Base-by-base conservation (phyloP, 371 early-diverging fungal species). In the Apophysomyces ossiformis region DNA sequence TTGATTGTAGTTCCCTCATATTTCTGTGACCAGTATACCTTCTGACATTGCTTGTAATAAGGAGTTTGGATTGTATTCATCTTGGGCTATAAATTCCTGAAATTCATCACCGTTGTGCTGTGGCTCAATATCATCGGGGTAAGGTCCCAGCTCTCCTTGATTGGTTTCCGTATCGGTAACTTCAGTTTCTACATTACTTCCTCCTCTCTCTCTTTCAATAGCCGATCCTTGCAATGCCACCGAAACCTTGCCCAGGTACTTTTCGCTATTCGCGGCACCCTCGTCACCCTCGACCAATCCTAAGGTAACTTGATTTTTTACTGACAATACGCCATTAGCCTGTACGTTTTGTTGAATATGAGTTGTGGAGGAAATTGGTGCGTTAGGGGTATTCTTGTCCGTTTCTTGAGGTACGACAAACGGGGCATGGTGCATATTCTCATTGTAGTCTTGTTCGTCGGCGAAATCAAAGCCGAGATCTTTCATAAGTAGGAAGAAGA, bases 391-490 rank as follows among this genome's bases (percentile, higher is more conserved):
- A 16, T 15, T 16, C 39, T 46, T 61, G 47, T 47, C 61, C 46
- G 32, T 21, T 35, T 46, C 47, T 18, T 44, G 37, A 45, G 35
- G 35, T 7, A 16, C 36, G 12, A 6, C 47, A 39, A 60, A 58
- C 15, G 58, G 36, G 35, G 65, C 37, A 15, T 36, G 37, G 44
- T 32, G 59, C 36, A 26, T 32, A 5, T 58, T 60, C 18, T 60
- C 65, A 57, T 69, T 67, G 46, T 77, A 76, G 58, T 69, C 76
- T 18, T 72, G 74, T 43, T 81, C 81, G 60, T 76, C 76, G 43
- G 76, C 44, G 64, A 81, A 77, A 67, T 81, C 81, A 66, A 81
- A 81, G 58, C 81, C 81, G 75, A 81, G 81, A 71, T 81, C 81
- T 81, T 41, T 26, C 41, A 58, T 21, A 32, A 37, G 58, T 44